phyloP scores from a whole-genome alignment of 805 yeast species.

The Cyberlindnera misumaiensis region DNA sequence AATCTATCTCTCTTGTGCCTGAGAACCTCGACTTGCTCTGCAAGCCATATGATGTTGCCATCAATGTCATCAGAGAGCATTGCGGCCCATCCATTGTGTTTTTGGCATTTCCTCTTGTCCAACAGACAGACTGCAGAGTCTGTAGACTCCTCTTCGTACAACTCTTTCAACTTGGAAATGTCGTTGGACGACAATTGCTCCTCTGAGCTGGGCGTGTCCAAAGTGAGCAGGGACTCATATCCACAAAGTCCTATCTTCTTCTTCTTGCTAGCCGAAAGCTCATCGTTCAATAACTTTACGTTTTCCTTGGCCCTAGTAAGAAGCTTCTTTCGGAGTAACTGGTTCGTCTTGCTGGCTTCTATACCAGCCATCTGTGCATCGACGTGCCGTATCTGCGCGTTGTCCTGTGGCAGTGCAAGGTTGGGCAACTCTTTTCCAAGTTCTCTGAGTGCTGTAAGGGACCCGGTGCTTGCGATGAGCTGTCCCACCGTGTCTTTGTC shows the following conservation, averaged over 20 bases:
- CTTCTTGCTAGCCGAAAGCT: conserved; percentile 15
- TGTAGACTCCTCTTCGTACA: background rate
- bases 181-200: conserved; percentile 17
- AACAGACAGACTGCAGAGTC: conserved; percentile 34
- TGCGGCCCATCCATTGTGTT: conserved; percentile 46
- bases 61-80: conserved; percentile 31
- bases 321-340: conserved; percentile 12
- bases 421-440: conserved; percentile 37
- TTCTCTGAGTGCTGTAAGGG: conserved; percentile 17
- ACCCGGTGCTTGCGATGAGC: conserved; percentile 5
- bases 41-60: conserved; percentile 25
- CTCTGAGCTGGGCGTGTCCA: conserved; percentile 6
- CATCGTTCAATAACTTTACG: conserved; percentile 22
- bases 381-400: conserved; percentile 5
- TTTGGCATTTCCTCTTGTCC: conserved; percentile 49
- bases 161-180: conserved; percentile 3
- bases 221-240: conserved; percentile 31
- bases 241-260: conserved; percentile 47
- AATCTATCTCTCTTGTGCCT: conserved; percentile 25
- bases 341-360: conserved; percentile 1
- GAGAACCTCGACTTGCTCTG: conserved; percentile 14
- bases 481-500: conserved; percentile 7
- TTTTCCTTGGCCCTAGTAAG: conserved; percentile 20
- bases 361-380: background rate
- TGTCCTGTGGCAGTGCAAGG: conserved; percentile 26